Percentiles rank a stretch among this genome's conserved stretches.
Evolutionary conservation across 169 alveolate genomes (phyloP).

Genomic region (Eimeria falciformis): DNA sequence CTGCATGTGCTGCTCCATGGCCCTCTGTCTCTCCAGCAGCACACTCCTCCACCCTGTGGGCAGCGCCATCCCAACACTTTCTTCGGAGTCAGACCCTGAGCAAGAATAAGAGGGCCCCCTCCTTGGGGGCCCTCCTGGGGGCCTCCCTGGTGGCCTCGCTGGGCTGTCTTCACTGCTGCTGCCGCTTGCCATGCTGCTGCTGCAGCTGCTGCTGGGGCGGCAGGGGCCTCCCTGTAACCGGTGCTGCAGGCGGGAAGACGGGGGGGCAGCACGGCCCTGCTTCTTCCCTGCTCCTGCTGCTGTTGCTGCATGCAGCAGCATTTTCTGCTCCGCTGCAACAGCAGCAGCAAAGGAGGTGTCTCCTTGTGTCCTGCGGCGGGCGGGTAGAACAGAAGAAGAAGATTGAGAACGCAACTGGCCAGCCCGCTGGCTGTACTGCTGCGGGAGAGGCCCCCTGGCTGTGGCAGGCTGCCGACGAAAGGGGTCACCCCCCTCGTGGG

Average conservation of each 20-base stretch:
- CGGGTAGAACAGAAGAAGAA: neutral
- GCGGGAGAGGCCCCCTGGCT: neutral
- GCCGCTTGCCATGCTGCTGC: neutral
- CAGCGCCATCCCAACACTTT: neutral
- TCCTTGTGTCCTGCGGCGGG: neutral
- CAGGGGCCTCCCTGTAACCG: neutral
- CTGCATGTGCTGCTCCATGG: constrained; percentile 37
- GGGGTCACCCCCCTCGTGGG: neutral
- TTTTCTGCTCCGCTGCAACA: neutral
- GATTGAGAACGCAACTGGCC: neutral
- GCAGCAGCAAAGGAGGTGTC: neutral
- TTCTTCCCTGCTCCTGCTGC: no score
- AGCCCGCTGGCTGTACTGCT: neutral
- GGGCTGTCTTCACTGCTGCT: neutral
- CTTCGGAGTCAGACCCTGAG: neutral
- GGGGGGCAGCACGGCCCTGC: neutral
- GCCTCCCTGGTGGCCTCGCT: neutral
- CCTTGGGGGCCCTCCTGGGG: no score
- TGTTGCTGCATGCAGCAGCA: constrained; percentile 4
- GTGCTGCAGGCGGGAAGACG: neutral
- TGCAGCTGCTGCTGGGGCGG: neutral
- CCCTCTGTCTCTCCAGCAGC: constrained; percentile 45
- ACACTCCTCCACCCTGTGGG: constrained; percentile 35
- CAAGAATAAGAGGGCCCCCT: no score
- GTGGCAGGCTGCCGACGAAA: neutral